These are phyloP conservation scores for Plectosphaerella sp. DNA, from an alignment of 2,329 filamentous ascomycete species.

Conservation along the genomic window DNA sequence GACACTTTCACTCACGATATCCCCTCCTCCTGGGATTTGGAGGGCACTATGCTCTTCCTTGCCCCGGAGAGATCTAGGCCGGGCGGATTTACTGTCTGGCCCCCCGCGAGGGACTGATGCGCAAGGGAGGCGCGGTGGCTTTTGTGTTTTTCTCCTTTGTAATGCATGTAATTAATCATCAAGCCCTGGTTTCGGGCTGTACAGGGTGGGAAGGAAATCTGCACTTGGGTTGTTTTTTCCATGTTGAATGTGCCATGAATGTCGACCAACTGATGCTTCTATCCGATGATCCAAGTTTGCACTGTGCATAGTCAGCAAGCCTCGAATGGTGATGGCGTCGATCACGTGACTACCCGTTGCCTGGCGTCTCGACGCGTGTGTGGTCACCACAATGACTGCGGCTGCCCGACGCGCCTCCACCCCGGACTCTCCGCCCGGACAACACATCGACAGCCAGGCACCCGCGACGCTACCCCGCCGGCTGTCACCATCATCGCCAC, in stretches of 20 bases:
- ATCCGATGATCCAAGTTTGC: too few species aligned
- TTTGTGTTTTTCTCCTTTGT: neutral
- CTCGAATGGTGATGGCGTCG: neutral
- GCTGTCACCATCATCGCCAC: neutral
- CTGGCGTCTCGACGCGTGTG: conserved; percentile 7
- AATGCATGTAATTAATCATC: neutral
- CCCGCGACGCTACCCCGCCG: neutral
- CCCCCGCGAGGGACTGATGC: too few species aligned
- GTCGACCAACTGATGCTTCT: too few species aligned
- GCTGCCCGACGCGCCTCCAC: conserved; percentile 4
- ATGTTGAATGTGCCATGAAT: neutral
- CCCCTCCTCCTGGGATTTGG: neutral
- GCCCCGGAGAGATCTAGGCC: too few species aligned
- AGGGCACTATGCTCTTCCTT: neutral
- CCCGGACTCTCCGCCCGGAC: neutral
- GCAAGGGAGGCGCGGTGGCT: too few species aligned
- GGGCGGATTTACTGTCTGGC: too few species aligned
- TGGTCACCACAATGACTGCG: neutral
- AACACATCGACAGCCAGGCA: neutral
- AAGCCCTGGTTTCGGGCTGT: too few species aligned
- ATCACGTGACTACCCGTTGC: conserved; percentile 11
- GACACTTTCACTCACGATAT: conserved; percentile 9
- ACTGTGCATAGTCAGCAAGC: too few species aligned
- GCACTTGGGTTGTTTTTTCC: neutral
- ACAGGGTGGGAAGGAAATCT: too few species aligned